These are phyloP conservation scores for Globisporangium alternatum DNA, from an alignment of 352 stramenopile species.

Conservation along the genomic window DNA sequence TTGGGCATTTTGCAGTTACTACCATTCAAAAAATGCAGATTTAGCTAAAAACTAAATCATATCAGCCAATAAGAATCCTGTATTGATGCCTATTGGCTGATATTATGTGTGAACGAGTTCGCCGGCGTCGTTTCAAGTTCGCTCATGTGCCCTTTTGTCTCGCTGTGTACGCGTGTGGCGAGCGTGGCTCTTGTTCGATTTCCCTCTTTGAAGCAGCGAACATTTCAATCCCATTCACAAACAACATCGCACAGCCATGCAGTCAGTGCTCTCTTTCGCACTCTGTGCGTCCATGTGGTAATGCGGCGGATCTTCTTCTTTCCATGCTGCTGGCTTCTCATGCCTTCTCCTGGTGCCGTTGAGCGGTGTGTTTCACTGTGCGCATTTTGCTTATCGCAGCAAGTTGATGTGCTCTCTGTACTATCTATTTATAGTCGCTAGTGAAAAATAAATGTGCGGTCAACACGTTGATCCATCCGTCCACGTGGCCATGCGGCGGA, in stretches of 20 bases:
- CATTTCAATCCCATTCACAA: no score
- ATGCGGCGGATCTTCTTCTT: background rate
- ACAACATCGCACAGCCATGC: background rate
- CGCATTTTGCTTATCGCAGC: background rate
- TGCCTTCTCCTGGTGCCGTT: background rate
- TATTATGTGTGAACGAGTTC: no score
- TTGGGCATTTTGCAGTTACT: no score
- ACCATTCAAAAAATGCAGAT: no score
- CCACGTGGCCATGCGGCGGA: background rate
- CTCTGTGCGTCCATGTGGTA: background rate
- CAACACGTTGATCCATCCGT: background rate
- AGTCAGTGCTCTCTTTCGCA: background rate
- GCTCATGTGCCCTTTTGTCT: background rate
- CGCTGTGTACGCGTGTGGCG: background rate
- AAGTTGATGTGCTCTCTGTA: background rate
- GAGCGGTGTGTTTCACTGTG: background rate
- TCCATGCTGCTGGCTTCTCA: background rate
- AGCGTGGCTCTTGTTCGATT: background rate
- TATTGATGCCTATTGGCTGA: no score
- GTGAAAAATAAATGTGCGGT: background rate
- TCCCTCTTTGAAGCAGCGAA: no score
- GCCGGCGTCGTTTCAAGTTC: no score
- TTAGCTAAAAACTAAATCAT: no score
- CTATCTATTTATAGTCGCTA: background rate
- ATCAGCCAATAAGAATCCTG: no score